These are phyloP conservation scores for Acacia pycnantha DNA, from an alignment of 331 rosid species.

Conservation along the genomic window DNA sequence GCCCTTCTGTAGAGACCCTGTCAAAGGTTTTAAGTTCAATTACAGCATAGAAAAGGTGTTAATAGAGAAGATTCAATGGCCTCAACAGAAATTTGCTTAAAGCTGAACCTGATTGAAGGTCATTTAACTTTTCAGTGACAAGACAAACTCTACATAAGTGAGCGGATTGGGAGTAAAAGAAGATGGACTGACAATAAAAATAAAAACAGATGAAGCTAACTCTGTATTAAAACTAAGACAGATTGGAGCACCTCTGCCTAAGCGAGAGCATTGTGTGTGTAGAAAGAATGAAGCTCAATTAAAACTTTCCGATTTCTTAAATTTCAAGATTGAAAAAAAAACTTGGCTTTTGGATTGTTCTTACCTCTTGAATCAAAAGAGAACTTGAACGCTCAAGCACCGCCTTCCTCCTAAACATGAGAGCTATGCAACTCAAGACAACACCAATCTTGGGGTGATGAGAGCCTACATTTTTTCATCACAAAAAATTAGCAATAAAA, in stretches of 20 bases:
- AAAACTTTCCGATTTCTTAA: not conserved
- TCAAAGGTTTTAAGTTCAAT: conserved; percentile 20
- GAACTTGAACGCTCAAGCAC: conserved; percentile 64
- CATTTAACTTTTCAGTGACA: conserved; percentile 13
- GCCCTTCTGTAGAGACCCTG: conserved; percentile 92
- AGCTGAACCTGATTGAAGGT: not conserved
- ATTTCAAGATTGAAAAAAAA: not conserved
- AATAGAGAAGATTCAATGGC: not conserved
- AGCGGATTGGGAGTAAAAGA: not conserved
- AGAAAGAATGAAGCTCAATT: not conserved
- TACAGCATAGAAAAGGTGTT: not conserved
- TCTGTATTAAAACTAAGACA: not conserved
- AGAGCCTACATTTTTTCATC: conserved; percentile 55
- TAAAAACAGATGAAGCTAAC: not conserved
- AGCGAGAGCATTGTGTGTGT: not conserved
- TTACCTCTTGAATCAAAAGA: conserved; percentile 85
- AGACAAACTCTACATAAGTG: not conserved
- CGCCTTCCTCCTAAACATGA: conserved; percentile 71
- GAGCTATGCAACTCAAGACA: conserved; percentile 76
- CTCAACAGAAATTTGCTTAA: not conserved
- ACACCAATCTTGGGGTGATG: conserved; percentile 76
- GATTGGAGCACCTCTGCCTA: not conserved
- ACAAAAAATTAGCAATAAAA: conserved; percentile 27
- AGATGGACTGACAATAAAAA: not conserved
- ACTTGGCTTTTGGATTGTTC: conserved; percentile 25